Conservation (phyloP, 768 basidiomycete genomes). For the Lactarius akahatsu region DNA sequence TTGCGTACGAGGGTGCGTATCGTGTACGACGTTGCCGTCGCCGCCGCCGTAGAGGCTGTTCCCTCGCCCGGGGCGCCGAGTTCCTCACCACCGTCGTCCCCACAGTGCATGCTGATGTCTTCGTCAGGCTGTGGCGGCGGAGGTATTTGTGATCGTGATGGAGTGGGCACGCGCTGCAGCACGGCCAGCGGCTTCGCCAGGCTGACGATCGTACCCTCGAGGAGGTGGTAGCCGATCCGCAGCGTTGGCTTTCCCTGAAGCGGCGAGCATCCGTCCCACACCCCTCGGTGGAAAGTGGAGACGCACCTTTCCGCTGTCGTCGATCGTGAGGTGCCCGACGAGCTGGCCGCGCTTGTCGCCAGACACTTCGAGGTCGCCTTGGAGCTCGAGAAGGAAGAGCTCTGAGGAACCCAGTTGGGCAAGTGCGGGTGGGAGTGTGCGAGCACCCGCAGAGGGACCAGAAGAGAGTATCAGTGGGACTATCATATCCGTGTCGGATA, state of each 20-base stretch:
- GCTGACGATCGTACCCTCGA: constrained; percentile 80
- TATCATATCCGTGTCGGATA: constrained; percentile 48
- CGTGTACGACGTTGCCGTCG: constrained; percentile 29
- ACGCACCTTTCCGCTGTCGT: constrained; percentile 51
- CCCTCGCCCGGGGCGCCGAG: not conserved
- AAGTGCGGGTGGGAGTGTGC: constrained; percentile 55
- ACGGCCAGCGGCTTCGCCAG: constrained; percentile 83
- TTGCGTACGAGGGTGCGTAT: constrained; percentile 71
- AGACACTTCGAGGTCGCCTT: constrained; percentile 78
- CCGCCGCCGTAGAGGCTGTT: constrained; percentile 20
- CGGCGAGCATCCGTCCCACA: not conserved
- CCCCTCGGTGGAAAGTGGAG: not conserved
- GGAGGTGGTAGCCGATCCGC: constrained; percentile 81
- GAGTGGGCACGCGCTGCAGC: constrained; percentile 47
- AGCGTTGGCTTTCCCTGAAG: constrained; percentile 74
- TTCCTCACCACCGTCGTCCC: constrained; percentile 26
- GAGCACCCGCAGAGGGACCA: constrained; percentile 36
- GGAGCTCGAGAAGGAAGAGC: constrained; percentile 81
- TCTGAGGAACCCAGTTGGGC: constrained; percentile 77
- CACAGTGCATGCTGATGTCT: constrained; percentile 31
- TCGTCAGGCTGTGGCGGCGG: not conserved
- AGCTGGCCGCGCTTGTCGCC: constrained; percentile 64
- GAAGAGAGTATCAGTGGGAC: constrained; percentile 54
- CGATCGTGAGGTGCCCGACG: constrained; percentile 75
- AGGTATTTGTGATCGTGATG: not conserved